A percentile compares a stretch with the other conserved stretches of the same genome.
These are phyloP conservation scores for Cadophora malorum DNA, from an alignment of 2,329 filamentous ascomycete species.

Conservation along the genomic window DNA sequence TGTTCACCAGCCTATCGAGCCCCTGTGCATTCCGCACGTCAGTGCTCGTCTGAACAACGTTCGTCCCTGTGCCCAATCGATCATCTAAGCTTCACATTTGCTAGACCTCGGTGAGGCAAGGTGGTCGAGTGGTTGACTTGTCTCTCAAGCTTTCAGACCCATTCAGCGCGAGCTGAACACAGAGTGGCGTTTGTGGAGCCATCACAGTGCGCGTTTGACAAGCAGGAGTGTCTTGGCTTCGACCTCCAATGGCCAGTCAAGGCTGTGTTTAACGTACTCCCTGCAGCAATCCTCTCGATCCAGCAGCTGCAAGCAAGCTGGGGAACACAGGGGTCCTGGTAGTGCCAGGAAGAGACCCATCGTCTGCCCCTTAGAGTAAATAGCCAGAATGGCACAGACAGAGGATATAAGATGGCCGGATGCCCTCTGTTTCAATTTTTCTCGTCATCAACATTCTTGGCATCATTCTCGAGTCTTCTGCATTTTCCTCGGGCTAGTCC, in stretches of 20 bases:
- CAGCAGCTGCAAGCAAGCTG: slow-evolving; percentile 26
- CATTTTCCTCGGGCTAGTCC: slow-evolving; percentile 36
- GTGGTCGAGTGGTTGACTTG: slow-evolving; percentile 24
- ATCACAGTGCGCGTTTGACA: slow-evolving; percentile 32
- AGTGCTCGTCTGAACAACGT: slow-evolving; percentile 29
- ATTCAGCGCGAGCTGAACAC: slow-evolving; percentile 18
- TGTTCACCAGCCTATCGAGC: slow-evolving; percentile 33
- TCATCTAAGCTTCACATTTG: slow-evolving; percentile 30
- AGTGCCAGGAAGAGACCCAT: slow-evolving; percentile 10
- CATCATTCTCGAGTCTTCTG: slow-evolving; percentile 28
- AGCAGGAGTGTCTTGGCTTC: slow-evolving; percentile 24
- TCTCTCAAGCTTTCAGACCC: slow-evolving; percentile 21
- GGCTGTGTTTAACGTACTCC: slow-evolving; percentile 22
- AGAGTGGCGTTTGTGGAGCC: slow-evolving; percentile 22
- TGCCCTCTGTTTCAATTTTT: slow-evolving; percentile 25
- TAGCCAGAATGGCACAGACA: slow-evolving; percentile 29
- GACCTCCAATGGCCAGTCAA: slow-evolving; percentile 28
- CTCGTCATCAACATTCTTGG: slow-evolving; percentile 30
- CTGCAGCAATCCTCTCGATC: slow-evolving; percentile 26
- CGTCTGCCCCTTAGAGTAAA: slow-evolving; percentile 12
- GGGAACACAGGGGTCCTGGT: slow-evolving; percentile 27
- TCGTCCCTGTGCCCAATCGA: slow-evolving; percentile 32
- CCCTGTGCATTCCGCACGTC: slow-evolving; percentile 28
- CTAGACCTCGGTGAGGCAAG: slow-evolving; percentile 18
- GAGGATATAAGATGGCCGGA: slow-evolving; percentile 33